A percentile compares a stretch with the other conserved stretches of the same genome.
Conservation (phyloP, 179 eudicot species). For the Pouteria campechiana region DNA sequence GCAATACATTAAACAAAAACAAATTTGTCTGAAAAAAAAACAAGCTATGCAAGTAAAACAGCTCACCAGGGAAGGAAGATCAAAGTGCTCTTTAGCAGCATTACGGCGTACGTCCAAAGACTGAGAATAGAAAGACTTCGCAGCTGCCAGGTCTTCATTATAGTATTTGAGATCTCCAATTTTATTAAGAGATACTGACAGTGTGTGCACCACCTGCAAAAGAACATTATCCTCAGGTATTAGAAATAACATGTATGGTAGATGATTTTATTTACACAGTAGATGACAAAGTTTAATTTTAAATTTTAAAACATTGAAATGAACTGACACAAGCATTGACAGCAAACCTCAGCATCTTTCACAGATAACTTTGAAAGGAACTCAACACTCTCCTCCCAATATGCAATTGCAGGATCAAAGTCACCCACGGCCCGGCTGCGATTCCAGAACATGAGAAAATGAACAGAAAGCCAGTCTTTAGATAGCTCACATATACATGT, state of each 20-base stretch:
- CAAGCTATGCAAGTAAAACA: background rate
- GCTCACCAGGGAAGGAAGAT: constrained; percentile 65
- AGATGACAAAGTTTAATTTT: background rate
- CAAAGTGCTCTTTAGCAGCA: constrained; percentile 40
- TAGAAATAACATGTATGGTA: too few species aligned
- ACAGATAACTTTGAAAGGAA: constrained; percentile 50
- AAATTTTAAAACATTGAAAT: background rate
- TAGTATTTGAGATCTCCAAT: constrained; percentile 91
- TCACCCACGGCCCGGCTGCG: constrained; percentile 88
- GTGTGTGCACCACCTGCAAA: constrained; percentile 77
- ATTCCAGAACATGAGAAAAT: too few species aligned
- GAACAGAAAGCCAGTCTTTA: too few species aligned
- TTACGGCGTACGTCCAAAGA: constrained; percentile 60
- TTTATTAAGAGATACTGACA: constrained; percentile 86
- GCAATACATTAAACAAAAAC: too few species aligned
- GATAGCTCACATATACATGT: too few species aligned
- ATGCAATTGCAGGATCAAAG: constrained; percentile 57
- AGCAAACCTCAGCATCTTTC: constrained; percentile 75
- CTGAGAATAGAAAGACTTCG: constrained; percentile 55
- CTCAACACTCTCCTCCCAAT: constrained; percentile 80
- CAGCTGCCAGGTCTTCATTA: constrained; percentile 69
- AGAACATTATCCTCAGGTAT: background rate
- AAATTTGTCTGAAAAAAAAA: too few species aligned
- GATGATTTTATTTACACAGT: background rate
- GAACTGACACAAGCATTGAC: background rate